Evolutionary conservation across 2,329 filamentous ascomycete species (phyloP).

Genomic region (Lasiodiplodia gonubiensis): DNA sequence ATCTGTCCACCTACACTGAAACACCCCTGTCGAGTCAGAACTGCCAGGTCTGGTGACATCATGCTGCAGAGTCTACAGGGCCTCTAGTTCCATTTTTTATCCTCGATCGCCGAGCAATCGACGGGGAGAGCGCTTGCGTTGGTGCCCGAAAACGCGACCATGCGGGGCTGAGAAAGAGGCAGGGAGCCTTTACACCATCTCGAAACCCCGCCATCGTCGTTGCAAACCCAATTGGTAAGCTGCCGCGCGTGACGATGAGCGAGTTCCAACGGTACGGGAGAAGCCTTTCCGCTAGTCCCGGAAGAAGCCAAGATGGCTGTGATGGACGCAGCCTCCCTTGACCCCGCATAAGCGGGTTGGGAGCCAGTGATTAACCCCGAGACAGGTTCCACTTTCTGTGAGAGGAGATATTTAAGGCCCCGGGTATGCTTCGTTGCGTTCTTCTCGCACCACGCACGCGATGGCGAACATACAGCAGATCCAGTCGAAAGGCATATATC

Average conservation of each 20-base stretch:
- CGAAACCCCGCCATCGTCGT: neutral
- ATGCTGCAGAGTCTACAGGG: neutral
- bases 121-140: neutral
- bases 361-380: neutral
- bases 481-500: slow-evolving; percentile 53
- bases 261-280: neutral
- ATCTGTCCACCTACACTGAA: neutral
- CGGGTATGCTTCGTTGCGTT: neutral
- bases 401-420: neutral
- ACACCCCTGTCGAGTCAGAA: neutral
- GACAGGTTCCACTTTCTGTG: neutral
- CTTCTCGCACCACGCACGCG: no score
- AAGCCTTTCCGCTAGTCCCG: neutral
- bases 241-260: neutral
- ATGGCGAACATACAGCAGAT: slow-evolving; percentile 29
- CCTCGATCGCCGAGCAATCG: no score
- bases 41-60: neutral
- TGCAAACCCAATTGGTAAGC: neutral
- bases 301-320: neutral
- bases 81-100: no score
- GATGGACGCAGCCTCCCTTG: neutral
- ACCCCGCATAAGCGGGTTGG: slow-evolving; percentile 17
- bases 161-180: neutral
- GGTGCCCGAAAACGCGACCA: neutral
- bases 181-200: neutral